Conservation (phyloP, 192 early-diverging fungal genomes). For the Powellomyces hirtus region DNA sequence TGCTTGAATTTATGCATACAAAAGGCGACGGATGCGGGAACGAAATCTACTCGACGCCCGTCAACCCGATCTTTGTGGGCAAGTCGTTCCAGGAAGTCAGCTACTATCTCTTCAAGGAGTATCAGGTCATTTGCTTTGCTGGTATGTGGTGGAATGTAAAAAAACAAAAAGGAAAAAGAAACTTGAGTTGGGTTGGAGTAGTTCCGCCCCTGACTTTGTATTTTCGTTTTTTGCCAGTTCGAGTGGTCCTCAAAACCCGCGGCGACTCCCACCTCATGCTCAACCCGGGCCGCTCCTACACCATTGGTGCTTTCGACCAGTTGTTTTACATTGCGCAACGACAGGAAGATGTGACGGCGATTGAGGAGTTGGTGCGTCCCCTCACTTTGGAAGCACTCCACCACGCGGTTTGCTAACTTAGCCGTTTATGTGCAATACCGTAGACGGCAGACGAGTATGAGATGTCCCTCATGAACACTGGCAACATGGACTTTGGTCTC, state of each 20-base stretch:
- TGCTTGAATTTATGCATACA: neutral
- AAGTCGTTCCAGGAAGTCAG: conserved; percentile 58
- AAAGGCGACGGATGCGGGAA: conserved; percentile 67
- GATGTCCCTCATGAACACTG: neutral
- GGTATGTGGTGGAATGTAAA: no score
- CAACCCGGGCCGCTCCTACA: conserved; percentile 61
- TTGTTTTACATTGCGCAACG: conserved; percentile 54
- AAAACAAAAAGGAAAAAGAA: neutral
- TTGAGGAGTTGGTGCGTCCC: neutral
- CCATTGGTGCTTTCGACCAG: conserved; percentile 43
- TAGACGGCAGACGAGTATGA: neutral
- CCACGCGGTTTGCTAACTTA: no score
- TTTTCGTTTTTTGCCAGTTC: no score
- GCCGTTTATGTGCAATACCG: no score
- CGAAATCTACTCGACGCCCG: conserved; percentile 54
- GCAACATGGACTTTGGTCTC: neutral
- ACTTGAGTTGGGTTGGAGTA: neutral
- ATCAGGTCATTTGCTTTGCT: conserved; percentile 42
- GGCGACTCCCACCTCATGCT: conserved; percentile 46
- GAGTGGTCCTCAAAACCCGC: conserved; percentile 17
- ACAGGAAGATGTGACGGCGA: neutral
- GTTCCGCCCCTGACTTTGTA: no score
- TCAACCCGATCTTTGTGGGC: conserved; percentile 59
- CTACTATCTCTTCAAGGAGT: conserved; percentile 42
- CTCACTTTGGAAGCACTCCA: no score